These are phyloP conservation scores for Pythium plurisporium DNA, from an alignment of 352 stramenopile genomes.

Conservation along the genomic window DNA sequence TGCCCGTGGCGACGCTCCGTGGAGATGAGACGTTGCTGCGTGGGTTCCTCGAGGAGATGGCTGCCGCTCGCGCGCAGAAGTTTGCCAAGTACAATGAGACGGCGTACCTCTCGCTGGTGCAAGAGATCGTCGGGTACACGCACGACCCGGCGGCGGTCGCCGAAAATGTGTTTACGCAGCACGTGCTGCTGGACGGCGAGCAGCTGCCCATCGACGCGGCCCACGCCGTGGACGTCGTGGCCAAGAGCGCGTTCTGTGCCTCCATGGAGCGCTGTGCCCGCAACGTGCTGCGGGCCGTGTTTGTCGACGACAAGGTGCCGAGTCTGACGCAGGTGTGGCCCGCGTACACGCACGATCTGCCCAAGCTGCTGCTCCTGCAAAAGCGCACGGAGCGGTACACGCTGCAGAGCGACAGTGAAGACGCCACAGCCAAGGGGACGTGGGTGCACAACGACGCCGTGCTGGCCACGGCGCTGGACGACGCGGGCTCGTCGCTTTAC, in stretches of 20 bases:
- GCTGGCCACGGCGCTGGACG: slow-evolving; percentile 22
- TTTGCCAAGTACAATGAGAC: slow-evolving; percentile 51
- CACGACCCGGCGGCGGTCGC: slow-evolving; percentile 25
- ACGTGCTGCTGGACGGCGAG: slow-evolving; percentile 12
- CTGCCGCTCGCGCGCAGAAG: slow-evolving; percentile 43
- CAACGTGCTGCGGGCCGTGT: slow-evolving; percentile 20
- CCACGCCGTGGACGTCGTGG: not conserved
- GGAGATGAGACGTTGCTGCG: slow-evolving; percentile 16
- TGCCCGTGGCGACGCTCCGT: not conserved
- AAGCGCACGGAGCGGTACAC: slow-evolving; percentile 51
- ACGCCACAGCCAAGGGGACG: not conserved
- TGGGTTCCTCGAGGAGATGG: slow-evolving; percentile 46
- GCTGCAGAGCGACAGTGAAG: not conserved
- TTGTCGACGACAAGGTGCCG: not conserved
- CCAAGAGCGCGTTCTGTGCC: slow-evolving; percentile 5
- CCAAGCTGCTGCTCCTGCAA: slow-evolving; percentile 56
- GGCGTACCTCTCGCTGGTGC: slow-evolving; percentile 34
- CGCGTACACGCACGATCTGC: slow-evolving; percentile 32
- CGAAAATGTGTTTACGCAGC: slow-evolving; percentile 1
- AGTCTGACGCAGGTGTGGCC: slow-evolving; percentile 41
- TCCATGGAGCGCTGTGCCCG: not conserved
- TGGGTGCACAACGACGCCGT: slow-evolving; percentile 30
- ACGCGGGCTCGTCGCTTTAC: slow-evolving; percentile 16
- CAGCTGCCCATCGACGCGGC: slow-evolving; percentile 5
- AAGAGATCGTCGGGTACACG: slow-evolving; percentile 47